These are phyloP conservation scores for Moesziomyces parantarcticus DNA, from an alignment of 1,284 basidiomycete species.

Conservation along the genomic window DNA sequence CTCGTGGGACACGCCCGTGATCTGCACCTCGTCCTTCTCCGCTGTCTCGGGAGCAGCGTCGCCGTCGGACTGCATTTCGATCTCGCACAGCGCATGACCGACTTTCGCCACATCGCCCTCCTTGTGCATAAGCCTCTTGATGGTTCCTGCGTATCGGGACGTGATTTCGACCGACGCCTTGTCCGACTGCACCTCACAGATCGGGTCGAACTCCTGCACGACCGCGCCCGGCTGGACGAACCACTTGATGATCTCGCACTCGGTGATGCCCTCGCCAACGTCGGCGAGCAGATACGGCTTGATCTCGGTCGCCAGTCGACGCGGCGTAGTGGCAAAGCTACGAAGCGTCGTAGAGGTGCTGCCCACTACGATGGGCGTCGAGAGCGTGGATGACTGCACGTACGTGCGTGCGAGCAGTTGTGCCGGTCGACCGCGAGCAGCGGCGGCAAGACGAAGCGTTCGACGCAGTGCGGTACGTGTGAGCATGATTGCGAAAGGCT, in stretches of 20 bases:
- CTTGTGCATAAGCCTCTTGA: constrained; percentile 79
- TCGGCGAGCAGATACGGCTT: constrained; percentile 85
- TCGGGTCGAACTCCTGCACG: constrained; percentile 82
- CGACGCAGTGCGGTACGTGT: constrained; percentile 23
- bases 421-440: background rate
- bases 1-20: constrained; percentile 13
- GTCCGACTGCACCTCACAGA: constrained; percentile 94
- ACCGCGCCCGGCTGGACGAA: constrained; percentile 74
- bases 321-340: constrained; percentile 41
- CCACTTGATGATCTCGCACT: constrained; percentile 67
- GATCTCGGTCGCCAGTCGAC: constrained; percentile 23
- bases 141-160: constrained; percentile 82
- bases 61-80: constrained; percentile 79
- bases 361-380: constrained; percentile 21
- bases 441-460: constrained; percentile 7
- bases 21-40: constrained; percentile 7
- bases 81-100: constrained; percentile 82
- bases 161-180: constrained; percentile 95
- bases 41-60: constrained; percentile 14
- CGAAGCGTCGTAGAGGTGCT: constrained; percentile 22
- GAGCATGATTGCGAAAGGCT: constrained; percentile 14
- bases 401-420: constrained; percentile 15
- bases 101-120: constrained; percentile 89
- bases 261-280: constrained; percentile 83
- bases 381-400: constrained; percentile 17